Conservation (phyloP, 352 stramenopile genomes). For the Globisporangium recalcitrans region DNA sequence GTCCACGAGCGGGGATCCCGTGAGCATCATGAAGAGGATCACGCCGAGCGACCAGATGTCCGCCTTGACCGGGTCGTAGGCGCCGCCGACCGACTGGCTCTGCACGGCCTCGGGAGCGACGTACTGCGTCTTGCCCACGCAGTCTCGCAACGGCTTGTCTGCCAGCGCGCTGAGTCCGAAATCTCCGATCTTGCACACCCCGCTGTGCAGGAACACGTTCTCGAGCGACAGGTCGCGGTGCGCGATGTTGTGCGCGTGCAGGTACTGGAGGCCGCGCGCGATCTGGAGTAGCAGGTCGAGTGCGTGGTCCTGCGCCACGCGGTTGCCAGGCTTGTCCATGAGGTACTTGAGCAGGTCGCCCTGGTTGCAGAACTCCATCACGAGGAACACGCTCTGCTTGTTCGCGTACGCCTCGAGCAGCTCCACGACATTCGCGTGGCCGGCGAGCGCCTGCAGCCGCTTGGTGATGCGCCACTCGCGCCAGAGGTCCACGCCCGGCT, state of each 20-base stretch:
- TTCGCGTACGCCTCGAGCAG: conserved; percentile 13
- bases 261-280: conserved; percentile 7
- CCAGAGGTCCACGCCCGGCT: conserved; percentile 9
- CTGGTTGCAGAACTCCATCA: conserved; percentile 16
- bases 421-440: conserved; percentile 12
- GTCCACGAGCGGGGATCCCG: conserved; percentile 42
- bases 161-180: conserved; percentile 41
- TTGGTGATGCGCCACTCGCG: conserved; percentile 19
- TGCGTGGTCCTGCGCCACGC: neutral
- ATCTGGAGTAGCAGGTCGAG: conserved; percentile 14
- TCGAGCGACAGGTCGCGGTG: conserved; percentile 65
- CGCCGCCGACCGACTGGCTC: conserved; percentile 10
- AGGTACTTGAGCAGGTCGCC: conserved; percentile 16
- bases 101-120: conserved; percentile 56
- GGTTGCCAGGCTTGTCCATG: conserved; percentile 1
- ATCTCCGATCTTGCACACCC: conserved; percentile 45
- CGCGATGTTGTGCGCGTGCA: conserved; percentile 24
- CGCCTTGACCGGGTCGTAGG: conserved; percentile 50
- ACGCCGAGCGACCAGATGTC: conserved; percentile 73
- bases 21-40: conserved; percentile 68
- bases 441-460: conserved; percentile 13
- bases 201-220: conserved; percentile 48
- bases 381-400: conserved; percentile 13
- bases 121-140: conserved; percentile 49
- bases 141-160: conserved; percentile 8